Percentiles rank a stretch among this genome's conserved stretches.
Evolutionary conservation across 257 asterid species (phyloP).

Genomic region (Apocynum venetum): DNA sequence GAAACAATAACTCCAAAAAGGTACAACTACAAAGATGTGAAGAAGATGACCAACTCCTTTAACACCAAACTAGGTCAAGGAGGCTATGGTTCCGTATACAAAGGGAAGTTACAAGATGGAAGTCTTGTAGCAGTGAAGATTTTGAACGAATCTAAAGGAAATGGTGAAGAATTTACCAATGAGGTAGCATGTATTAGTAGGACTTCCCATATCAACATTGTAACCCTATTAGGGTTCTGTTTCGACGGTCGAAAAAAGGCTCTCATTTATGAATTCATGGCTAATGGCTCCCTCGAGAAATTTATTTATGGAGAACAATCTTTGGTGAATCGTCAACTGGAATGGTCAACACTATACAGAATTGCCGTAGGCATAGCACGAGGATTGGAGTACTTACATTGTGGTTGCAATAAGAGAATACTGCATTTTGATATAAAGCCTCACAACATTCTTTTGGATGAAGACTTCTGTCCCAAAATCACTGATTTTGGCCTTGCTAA

Average conservation of each 20-base stretch:
- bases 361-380: constrained; percentile 36
- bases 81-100: constrained; percentile 17
- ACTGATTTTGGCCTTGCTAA: constrained; percentile 37
- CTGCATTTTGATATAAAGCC: constrained; percentile 41
- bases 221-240: constrained; percentile 32
- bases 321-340: background rate
- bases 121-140: constrained; percentile 16
- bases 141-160: constrained; percentile 14
- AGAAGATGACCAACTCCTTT: background rate
- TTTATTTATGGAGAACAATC: constrained; percentile 8
- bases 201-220: no score
- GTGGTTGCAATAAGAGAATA: constrained; percentile 24
- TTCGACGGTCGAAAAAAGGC: constrained; percentile 30
- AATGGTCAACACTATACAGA: constrained; percentile 10
- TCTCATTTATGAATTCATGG: constrained; percentile 5
- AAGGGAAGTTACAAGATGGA: constrained; percentile 16
- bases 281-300: constrained; percentile 34
- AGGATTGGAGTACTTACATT: constrained; percentile 39
- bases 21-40: no score
- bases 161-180: constrained; percentile 36
- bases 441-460: constrained; percentile 34
- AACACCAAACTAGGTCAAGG: constrained; percentile 17
- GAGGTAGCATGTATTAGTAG: no score
- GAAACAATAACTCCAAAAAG: no score
- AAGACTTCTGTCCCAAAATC: constrained; percentile 32